phyloP scores from a whole-genome alignment of 768 basidiomycete genomes.

The Amyloporia xantha region DNA sequence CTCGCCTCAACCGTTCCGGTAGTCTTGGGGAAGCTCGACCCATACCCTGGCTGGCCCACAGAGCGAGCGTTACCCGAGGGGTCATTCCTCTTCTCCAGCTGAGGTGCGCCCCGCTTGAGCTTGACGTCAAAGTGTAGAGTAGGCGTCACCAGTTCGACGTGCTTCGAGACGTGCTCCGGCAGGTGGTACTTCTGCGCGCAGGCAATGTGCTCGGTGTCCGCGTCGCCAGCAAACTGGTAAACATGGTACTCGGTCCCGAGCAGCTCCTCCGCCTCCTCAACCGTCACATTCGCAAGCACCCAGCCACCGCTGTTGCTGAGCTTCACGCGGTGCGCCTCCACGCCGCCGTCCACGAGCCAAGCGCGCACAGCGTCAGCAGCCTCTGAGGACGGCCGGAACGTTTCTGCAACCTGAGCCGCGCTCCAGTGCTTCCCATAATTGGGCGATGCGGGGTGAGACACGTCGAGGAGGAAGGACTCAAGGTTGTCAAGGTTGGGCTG shows the following conservation, averaged over 20 bases:
- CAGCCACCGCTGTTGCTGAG: constrained; percentile 38
- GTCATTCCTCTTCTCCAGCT: background rate
- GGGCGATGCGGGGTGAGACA: constrained; percentile 45
- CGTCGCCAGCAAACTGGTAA: constrained; percentile 28
- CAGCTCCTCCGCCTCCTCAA: constrained; percentile 39
- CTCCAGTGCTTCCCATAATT: constrained; percentile 46
- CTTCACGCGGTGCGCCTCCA: constrained; percentile 31
- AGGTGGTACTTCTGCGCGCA: constrained; percentile 57
- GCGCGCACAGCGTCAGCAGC: constrained; percentile 34
- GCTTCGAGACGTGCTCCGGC: constrained; percentile 47
- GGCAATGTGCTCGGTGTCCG: constrained; percentile 45
- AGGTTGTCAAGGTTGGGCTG: constrained; percentile 41
- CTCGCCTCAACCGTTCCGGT: constrained; percentile 6
- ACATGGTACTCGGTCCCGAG: constrained; percentile 46
- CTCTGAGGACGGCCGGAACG: constrained; percentile 39
- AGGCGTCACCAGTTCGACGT: constrained; percentile 64
- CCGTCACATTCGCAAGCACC: constrained; percentile 36
- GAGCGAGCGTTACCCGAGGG: background rate
- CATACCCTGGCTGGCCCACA: constrained; percentile 3
- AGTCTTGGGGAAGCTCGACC: constrained; percentile 8
- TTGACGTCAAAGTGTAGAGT: constrained; percentile 60
- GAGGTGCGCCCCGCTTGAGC: constrained; percentile 27
- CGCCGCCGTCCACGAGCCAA: constrained; percentile 39
- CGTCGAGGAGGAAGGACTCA: constrained; percentile 38
- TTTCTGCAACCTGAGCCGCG: constrained; percentile 34